Conservation (phyloP, 306 rosid genomes). For the Fagus sylvatica region DNA sequence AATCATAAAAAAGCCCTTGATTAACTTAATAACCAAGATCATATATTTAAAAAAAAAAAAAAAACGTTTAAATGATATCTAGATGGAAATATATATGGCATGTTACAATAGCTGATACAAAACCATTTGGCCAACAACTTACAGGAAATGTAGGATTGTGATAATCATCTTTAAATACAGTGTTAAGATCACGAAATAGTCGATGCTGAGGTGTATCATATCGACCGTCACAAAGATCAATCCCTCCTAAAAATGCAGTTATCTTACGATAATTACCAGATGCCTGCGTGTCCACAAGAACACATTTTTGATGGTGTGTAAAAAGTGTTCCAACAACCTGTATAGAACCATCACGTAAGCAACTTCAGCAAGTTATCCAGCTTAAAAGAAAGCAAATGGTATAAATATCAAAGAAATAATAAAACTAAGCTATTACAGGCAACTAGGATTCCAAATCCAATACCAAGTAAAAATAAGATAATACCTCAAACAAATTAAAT, state of each 20-base stretch:
- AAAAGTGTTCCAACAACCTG: constrained; percentile 87
- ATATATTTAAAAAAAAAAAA: neutral
- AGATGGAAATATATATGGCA: neutral
- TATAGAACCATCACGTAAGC: constrained; percentile 33
- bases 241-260: constrained; percentile 90
- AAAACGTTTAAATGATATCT: neutral
- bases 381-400: constrained; percentile 20
- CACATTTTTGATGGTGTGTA: constrained; percentile 97
- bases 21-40: neutral
- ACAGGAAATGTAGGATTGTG: constrained; percentile 84
- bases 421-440: neutral
- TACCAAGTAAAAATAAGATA: neutral
- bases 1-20: neutral
- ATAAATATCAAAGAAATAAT: neutral
- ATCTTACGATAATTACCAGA: constrained; percentile 73
- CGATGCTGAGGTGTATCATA: constrained; percentile 96
- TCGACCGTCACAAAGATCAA: constrained; percentile 97
- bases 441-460: neutral
- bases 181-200: constrained; percentile 63
- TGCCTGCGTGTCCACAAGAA: constrained; percentile 85
- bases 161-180: constrained; percentile 65
- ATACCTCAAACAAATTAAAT: neutral
- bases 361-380: constrained; percentile 15
- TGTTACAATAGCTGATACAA: neutral
- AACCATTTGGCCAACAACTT: constrained; percentile 39